Base-by-base conservation (phyloP, 1,139 yeast species). In the Kodamaea sp. region DNA sequence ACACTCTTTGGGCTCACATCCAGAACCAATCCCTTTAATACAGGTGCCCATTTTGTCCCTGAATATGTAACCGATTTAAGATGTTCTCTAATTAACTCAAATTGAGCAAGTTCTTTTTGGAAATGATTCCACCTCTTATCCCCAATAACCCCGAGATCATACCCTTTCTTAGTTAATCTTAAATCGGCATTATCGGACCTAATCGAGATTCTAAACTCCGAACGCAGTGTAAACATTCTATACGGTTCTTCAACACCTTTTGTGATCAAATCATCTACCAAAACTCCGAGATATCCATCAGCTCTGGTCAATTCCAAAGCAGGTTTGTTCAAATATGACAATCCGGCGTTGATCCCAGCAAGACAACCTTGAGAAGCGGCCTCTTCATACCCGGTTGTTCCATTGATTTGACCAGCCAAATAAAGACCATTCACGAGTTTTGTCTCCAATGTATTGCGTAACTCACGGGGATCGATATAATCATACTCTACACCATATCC, bases 401-500 rank as follows among this genome's bases (percentile, higher is more conserved):
- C 99, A 57, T 94, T 94, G 32, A 94, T 94, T 62, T 94, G 99
- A 1, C 99, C 99, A 0, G 98, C 99, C 38, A 94, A 69, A 55
- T 67, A 94, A 32, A 94, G 64, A 0, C 97, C 97, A 11, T 73
- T 65, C 1, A 94, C 80, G 5, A 78, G 62, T 53, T 87, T 89
- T 0, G 97, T 88, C 57, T 92, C 96, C 34, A 94, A 62, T 0
- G 95, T 85, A 36, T 73, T 74, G 39, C 74, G 72, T 40, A 94
- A 70, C 54, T 90, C 97, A 46, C 96, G 73, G 2, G 99, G 98
- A 55, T 92, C 97, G 23, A 94, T 83, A 58, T 87, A 92, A 58
- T 94, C 98, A 55, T 94, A 94, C 59, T 94, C 98, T 2, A 94
- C 98, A 9, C 99, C 99, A 57, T 94, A 94, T 0, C 97, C 99